These are phyloP conservation scores for Penicillium vulpinum DNA, from an alignment of 2,329 filamentous ascomycete species.

Conservation along the genomic window DNA sequence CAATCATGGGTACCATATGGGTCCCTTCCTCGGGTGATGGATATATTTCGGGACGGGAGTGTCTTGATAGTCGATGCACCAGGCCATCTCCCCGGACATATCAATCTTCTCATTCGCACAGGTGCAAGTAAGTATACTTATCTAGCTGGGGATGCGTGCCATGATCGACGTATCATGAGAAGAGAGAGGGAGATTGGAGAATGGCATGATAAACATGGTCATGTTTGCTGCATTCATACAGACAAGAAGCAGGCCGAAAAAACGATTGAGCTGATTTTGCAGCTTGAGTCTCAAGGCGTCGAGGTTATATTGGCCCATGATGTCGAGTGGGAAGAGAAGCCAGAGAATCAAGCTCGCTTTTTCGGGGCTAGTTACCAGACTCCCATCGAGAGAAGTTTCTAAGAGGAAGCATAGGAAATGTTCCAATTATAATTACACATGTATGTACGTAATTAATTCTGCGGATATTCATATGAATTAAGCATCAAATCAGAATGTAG, in stretches of 20 bases:
- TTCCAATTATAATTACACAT: neutral
- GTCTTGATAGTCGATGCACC: neutral
- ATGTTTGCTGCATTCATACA: neutral
- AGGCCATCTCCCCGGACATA: neutral
- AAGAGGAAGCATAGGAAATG: neutral
- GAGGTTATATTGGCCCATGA: neutral
- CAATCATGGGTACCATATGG: neutral
- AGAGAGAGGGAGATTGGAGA: neutral
- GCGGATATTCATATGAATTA: too few species aligned
- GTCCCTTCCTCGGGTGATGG: neutral
- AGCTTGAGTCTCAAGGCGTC: neutral
- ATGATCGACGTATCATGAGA: neutral
- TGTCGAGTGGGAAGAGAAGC: neutral
- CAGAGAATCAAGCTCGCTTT: neutral
- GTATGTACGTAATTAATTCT: too few species aligned
- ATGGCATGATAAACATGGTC: neutral
- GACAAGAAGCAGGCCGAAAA: neutral
- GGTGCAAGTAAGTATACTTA: neutral
- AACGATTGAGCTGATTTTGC: neutral
- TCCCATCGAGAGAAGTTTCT: neutral
- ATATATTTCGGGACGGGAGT: neutral
- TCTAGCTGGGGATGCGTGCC: neutral
- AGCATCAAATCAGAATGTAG: neutral
- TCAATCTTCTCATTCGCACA: neutral
- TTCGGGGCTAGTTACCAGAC: neutral